phyloP scores from a whole-genome alignment of 495 filamentous ascomycete genomes.

The Lasiosphaeria ovina region DNA sequence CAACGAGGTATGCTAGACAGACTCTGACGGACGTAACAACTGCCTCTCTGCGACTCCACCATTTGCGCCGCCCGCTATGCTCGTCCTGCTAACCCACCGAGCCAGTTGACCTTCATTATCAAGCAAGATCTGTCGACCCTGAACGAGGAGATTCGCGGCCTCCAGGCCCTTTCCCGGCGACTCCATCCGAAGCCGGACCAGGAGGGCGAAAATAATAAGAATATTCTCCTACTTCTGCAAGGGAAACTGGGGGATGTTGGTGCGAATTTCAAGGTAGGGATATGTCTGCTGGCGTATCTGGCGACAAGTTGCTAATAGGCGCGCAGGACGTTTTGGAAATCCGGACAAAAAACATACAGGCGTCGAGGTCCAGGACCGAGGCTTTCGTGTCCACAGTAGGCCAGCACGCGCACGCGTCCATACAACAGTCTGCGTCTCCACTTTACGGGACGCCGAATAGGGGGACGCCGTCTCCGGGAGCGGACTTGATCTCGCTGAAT shows the following conservation, averaged over 20 bases:
- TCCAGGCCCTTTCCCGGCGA: slow-evolving; percentile 65
- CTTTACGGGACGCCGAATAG: slow-evolving; percentile 79
- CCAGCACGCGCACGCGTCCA: slow-evolving; percentile 57
- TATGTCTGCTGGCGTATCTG: background rate
- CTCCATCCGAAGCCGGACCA: slow-evolving; percentile 80
- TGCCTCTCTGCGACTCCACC: slow-evolving; percentile 15
- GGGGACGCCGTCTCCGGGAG: slow-evolving; percentile 52
- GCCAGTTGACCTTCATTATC: slow-evolving; percentile 61
- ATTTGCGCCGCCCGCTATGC: too few relatives aligned
- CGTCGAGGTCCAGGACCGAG: slow-evolving; percentile 84
- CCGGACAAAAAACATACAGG: slow-evolving; percentile 97
- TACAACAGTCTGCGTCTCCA: slow-evolving; percentile 72
- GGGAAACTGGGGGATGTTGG: slow-evolving; percentile 92
- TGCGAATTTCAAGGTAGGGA: slow-evolving; percentile 81
- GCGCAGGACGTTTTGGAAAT: slow-evolving; percentile 80
- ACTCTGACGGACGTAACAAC: background rate
- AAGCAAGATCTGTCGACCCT: slow-evolving; percentile 93
- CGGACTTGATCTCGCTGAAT: slow-evolving; percentile 83
- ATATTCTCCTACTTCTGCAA: slow-evolving; percentile 89
- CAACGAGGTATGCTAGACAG: slow-evolving; percentile 70
- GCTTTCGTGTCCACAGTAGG: slow-evolving; percentile 92
- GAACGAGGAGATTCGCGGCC: slow-evolving; percentile 77
- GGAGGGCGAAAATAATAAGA: slow-evolving; percentile 96
- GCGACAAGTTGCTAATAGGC: background rate
- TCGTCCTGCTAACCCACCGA: slow-evolving; percentile 6